Percentiles rank a stretch among this genome's conserved stretches.
phyloP scores from a whole-genome alignment of 805 yeast species.

The Cephaloascus fragrans region DNA sequence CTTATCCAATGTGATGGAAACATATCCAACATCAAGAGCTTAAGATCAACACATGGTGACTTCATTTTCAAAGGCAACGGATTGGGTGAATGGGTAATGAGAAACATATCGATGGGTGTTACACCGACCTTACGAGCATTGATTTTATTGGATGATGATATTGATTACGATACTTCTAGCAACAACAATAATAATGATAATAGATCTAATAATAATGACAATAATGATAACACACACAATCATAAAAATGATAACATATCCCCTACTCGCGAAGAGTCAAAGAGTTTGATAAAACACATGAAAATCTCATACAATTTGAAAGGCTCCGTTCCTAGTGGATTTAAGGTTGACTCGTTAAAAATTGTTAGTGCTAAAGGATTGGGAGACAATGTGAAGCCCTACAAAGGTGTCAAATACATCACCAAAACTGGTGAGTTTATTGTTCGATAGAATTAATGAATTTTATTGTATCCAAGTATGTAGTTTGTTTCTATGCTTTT shows the following conservation, averaged over 20 bases:
- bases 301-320: conserved; percentile 45
- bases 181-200: conserved; percentile 3
- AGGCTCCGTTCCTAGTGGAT: conserved; percentile 70
- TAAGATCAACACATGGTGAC: conserved; percentile 72
- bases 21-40: conserved; percentile 35
- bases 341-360: conserved; percentile 56
- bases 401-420: conserved; percentile 82
- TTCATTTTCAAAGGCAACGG: conserved; percentile 44
- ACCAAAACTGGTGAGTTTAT: conserved; percentile 55
- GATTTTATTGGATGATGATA: conserved; percentile 15
- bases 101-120: conserved; percentile 47
- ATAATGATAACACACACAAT: background rate
- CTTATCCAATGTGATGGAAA: conserved; percentile 22
- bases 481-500: background rate
- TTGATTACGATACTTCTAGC: background rate
- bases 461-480: too few species aligned
- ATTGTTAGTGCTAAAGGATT: conserved; percentile 49
- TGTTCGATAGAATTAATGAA: conserved; percentile 19
- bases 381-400: conserved; percentile 60
- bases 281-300: conserved; percentile 24
- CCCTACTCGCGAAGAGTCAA: conserved; percentile 2
- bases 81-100: conserved; percentile 59
- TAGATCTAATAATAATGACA: background rate
- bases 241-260: conserved; percentile 3
- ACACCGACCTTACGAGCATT: conserved; percentile 60